Evolutionary conservation across 169 alveolate species (phyloP).

Genomic region (Theileria luwenshuni): DNA sequence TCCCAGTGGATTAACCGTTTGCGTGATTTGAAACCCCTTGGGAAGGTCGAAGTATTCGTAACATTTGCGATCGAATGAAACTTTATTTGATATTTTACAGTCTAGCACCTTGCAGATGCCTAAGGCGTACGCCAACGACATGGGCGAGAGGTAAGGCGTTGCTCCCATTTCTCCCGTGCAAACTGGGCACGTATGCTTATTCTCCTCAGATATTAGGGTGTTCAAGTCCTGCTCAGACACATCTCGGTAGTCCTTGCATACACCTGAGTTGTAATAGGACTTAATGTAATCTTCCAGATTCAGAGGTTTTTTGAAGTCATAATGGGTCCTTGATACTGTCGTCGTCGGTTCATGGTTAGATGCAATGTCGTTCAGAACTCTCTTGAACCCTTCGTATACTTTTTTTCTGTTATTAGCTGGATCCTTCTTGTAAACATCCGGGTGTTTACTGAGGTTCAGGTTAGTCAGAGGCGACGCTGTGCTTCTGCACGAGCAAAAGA

Average conservation of each 20-base stretch:
- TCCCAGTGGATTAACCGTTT: conserved; percentile 71
- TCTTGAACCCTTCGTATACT: conserved; percentile 23
- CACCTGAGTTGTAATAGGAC: conserved; percentile 1
- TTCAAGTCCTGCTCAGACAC: conserved; percentile 10
- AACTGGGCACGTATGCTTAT: conserved; percentile 67
- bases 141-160: conserved; percentile 59
- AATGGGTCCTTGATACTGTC: conserved; percentile 15
- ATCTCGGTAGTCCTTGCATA: not conserved
- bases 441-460: not conserved
- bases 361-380: conserved; percentile 12
- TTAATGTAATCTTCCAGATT: conserved; percentile 22
- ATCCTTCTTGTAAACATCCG: conserved; percentile 6
- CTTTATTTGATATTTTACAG: conserved; percentile 48
- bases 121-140: conserved; percentile 68
- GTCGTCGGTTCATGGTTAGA: conserved; percentile 1
- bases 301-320: not conserved
- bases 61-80: conserved; percentile 73
- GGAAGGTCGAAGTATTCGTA: conserved; percentile 79
- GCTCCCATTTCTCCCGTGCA: conserved; percentile 80
- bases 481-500: conserved; percentile 70
- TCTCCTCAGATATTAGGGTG: conserved; percentile 25
- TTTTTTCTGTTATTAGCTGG: conserved; percentile 6
- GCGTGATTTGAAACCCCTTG: conserved; percentile 78
- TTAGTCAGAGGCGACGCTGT: conserved; percentile 30
- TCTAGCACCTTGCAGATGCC: conserved; percentile 59